A percentile compares a stretch with the other conserved stretches of the same genome.
phyloP scores from a whole-genome alignment of 768 basidiomycete species.

The Amanita rubescens region DNA sequence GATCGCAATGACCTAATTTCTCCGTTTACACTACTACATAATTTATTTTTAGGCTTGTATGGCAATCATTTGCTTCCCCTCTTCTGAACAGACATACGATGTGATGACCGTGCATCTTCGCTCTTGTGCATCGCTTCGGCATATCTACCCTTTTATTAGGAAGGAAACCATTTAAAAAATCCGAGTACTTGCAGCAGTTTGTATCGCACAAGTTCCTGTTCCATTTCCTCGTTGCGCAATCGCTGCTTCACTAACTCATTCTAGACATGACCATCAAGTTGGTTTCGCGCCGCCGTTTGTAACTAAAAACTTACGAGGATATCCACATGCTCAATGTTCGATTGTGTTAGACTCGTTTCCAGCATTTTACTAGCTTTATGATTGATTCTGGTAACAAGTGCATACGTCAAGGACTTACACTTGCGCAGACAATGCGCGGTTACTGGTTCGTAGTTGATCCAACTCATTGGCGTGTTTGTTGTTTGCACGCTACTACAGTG shows the following conservation, averaged over 20 bases:
- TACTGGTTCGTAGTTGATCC: constrained; percentile 74
- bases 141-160: constrained; percentile 26
- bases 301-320: constrained; percentile 42
- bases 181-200: constrained; percentile 67
- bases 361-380: constrained; percentile 57
- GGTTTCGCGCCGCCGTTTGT: neutral
- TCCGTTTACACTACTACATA: neutral
- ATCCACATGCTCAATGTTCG: constrained; percentile 79
- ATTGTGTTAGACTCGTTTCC: constrained; percentile 68
- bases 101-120: constrained; percentile 61
- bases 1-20: neutral
- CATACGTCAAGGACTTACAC: constrained; percentile 46
- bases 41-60: neutral
- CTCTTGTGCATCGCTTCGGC: constrained; percentile 77
- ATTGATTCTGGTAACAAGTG: neutral
- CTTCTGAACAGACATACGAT: constrained; percentile 47
- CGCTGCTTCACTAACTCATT: constrained; percentile 88
- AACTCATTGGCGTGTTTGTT: constrained; percentile 83
- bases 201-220: constrained; percentile 90
- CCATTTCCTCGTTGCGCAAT: constrained; percentile 86
- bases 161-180: constrained; percentile 5
- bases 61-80: constrained; percentile 26
- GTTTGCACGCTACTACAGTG: constrained; percentile 41
- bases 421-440: constrained; percentile 67
- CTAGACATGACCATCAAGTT: constrained; percentile 25